These are phyloP conservation scores for Medicago ruthenica DNA, from an alignment of 306 rosid genomes.

Conservation along the genomic window DNA sequence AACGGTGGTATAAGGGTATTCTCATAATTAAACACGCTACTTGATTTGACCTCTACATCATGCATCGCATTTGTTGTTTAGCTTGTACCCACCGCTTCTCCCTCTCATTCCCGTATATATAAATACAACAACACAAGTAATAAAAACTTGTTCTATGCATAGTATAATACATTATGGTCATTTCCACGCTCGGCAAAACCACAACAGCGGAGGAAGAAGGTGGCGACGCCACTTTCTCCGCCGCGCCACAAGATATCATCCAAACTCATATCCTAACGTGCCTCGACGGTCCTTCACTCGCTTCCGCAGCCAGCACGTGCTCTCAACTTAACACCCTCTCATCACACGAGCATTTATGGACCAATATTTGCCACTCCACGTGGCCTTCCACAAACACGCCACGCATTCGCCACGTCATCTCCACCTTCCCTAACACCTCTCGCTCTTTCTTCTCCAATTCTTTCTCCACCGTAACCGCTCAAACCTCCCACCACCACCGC, in stretches of 20 bases:
- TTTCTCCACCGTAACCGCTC: slow-evolving; percentile 45
- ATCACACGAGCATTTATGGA: slow-evolving; percentile 57
- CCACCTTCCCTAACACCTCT: slow-evolving; percentile 60
- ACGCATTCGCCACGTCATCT: slow-evolving; percentile 55
- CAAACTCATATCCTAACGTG: slow-evolving; percentile 72
- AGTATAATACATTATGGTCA: slow-evolving; percentile 28
- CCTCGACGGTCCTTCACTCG: slow-evolving; percentile 79
- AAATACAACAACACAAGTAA: background rate
- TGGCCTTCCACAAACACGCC: slow-evolving; percentile 81
- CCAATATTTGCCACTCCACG: slow-evolving; percentile 59
- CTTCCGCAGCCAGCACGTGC: slow-evolving; percentile 69
- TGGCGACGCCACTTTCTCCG: slow-evolving; percentile 49
- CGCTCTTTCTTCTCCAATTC: slow-evolving; percentile 72
- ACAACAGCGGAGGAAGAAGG: slow-evolving; percentile 21
- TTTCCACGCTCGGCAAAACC: background rate
- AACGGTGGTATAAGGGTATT: background rate
- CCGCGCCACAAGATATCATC: slow-evolving; percentile 65
- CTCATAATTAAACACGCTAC: background rate
- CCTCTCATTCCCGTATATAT: background rate
- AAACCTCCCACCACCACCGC: background rate
- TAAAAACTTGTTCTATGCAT: too few species aligned
- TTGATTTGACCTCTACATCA: background rate
- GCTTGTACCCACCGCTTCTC: background rate
- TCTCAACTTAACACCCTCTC: slow-evolving; percentile 64
- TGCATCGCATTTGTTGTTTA: background rate